phyloP scores from a whole-genome alignment of 1,139 yeast genomes.

The Candida sp. region DNA sequence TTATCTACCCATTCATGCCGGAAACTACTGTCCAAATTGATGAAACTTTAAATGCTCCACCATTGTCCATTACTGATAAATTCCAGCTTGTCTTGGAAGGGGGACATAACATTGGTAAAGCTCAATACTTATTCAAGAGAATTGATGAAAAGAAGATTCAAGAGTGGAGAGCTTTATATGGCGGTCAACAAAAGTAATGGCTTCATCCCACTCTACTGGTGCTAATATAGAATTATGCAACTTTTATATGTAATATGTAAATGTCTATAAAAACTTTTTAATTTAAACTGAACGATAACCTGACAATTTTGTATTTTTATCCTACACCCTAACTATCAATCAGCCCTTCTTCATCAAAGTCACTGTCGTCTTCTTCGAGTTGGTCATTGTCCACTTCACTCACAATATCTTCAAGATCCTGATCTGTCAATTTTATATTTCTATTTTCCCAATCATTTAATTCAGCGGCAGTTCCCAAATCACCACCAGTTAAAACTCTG shows the following conservation, averaged over 20 bases:
- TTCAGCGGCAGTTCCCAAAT: slow-evolving; percentile 26
- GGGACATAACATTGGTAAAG: slow-evolving; percentile 89
- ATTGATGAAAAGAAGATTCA: slow-evolving; percentile 88
- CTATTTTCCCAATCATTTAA: slow-evolving; percentile 39
- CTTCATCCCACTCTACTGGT: not conserved
- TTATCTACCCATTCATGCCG: slow-evolving; percentile 90
- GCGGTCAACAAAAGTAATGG: slow-evolving; percentile 53
- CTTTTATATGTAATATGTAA: too few relatives aligned
- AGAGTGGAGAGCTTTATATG: slow-evolving; percentile 83
- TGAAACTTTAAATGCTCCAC: slow-evolving; percentile 81
- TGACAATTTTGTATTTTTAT: too few relatives aligned
- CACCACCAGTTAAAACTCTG: slow-evolving; percentile 60
- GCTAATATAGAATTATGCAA: too few relatives aligned
- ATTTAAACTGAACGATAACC: too few relatives aligned
- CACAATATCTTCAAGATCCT: slow-evolving; percentile 12
- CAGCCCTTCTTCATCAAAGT: slow-evolving; percentile 12
- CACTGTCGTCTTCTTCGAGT: slow-evolving; percentile 11
- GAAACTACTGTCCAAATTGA: slow-evolving; percentile 67
- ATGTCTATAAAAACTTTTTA: too few relatives aligned
- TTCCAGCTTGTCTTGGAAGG: slow-evolving; percentile 66
- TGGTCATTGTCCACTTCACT: slow-evolving; percentile 8
- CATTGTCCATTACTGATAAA: slow-evolving; percentile 70
- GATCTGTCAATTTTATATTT: slow-evolving; percentile 19
- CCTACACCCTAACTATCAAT: not conserved
- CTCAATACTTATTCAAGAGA: slow-evolving; percentile 86